Evolutionary conservation across 805 yeast species (phyloP), one percentile per base, ranked within the genome.

Genomic region (Scheffersomyces lignosus): DNA sequence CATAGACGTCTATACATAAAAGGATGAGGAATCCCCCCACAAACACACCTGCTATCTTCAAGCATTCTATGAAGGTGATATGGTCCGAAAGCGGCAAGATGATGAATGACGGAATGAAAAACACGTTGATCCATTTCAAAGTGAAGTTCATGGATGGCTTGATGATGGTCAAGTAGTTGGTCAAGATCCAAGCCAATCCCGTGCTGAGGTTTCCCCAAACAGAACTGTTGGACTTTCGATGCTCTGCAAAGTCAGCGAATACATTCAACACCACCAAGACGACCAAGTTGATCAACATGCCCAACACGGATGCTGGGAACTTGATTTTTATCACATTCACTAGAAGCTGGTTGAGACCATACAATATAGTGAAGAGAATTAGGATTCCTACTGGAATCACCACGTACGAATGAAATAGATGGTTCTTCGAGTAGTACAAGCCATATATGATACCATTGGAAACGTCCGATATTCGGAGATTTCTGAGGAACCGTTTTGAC

Each of bases 31-130:
- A 81, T 0, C 93, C 91, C 33, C 83, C 44, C 5, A 81, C 68
- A 47, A 84, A 86, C 5, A 84, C 85, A 0, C 81, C 91, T 1
- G 85, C 87, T 25, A 85, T 85, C 34, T 80, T 80, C 47, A 82
- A 66, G 8, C 87, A 86, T 47, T 85, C 91, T 15, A 71, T 74
- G 29, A 80, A 81, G 13, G 81, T 66, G 32, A 86, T 80, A 42
- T 75, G 74, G n/a, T 75, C 73, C 9, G 87, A 75, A 36, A 84
- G 66, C 0, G 91, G 91, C 23, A 85, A 68, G 0, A 81, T 75
- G 25, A 85, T 77, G 52, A 86, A 85, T 0, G 89, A 80, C 1
- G 93, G 91, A 1, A 87, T 79, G 66, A 85, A 86, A 52, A 81
- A 83, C 4, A 83, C 73, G 54, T 82, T 83, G 60, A 86, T 86